These are phyloP conservation scores for Ascochyta koolunga DNA, from an alignment of 2,329 filamentous ascomycete genomes.

Conservation along the genomic window DNA sequence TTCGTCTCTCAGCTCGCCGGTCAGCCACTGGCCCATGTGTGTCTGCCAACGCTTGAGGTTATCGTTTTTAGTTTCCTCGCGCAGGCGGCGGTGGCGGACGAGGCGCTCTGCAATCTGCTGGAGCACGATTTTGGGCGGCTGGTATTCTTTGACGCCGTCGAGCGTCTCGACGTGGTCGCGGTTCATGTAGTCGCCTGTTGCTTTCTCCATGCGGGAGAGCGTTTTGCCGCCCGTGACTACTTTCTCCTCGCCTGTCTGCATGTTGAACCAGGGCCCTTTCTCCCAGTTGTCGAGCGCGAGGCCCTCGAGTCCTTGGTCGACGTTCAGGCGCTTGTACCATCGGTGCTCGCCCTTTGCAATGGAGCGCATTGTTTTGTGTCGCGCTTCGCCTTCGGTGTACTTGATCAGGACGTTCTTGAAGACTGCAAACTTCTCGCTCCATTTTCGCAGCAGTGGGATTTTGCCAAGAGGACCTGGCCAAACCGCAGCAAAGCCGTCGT, in stretches of 20 bases:
- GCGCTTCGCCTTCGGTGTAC: constrained; percentile 58
- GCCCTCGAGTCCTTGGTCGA: constrained; percentile 52
- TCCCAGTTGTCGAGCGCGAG: constrained; percentile 57
- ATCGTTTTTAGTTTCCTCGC: constrained; percentile 48
- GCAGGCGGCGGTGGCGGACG: constrained; percentile 52
- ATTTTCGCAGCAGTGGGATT: constrained; percentile 50
- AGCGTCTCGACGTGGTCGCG: constrained; percentile 44
- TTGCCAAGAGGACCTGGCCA: constrained; percentile 55
- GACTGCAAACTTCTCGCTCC: constrained; percentile 57
- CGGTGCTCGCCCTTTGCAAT: constrained; percentile 56
- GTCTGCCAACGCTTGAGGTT: constrained; percentile 46
- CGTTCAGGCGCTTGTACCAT: constrained; percentile 59
- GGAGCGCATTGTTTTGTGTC: constrained; percentile 55
- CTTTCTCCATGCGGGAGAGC: constrained; percentile 53
- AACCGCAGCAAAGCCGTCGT: constrained; percentile 55
- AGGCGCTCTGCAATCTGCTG: constrained; percentile 56
- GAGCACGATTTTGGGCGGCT: constrained; percentile 52
- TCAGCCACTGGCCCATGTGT: constrained; percentile 48
- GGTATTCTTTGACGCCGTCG: constrained; percentile 50
- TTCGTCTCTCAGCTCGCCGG: constrained; percentile 39
- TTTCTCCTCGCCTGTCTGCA: constrained; percentile 34
- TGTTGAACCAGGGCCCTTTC: constrained; percentile 49
- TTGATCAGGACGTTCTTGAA: constrained; percentile 59
- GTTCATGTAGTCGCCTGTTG: constrained; percentile 49
- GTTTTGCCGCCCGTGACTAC: constrained; percentile 51